phyloP scores from a whole-genome alignment of 306 rosid genomes.

The Prunus davidiana region DNA sequence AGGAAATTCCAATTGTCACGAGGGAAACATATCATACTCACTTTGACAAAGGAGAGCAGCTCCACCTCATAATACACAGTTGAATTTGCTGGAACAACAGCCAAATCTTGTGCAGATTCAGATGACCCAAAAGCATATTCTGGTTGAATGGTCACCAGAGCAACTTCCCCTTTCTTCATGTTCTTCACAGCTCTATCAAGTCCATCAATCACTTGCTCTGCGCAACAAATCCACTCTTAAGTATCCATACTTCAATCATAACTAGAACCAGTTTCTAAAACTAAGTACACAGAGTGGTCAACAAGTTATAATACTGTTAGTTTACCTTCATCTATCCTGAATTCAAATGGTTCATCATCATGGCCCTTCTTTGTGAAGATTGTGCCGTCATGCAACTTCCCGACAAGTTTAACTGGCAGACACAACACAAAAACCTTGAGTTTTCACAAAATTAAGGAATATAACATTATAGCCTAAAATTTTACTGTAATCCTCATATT shows the following conservation, averaged over 20 bases:
- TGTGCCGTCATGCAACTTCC: constrained; percentile 73
- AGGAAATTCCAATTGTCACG: background rate
- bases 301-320: background rate
- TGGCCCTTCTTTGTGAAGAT: constrained; percentile 55
- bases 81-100: constrained; percentile 73
- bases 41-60: constrained; percentile 77
- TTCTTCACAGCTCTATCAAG: constrained; percentile 75
- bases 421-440: background rate
- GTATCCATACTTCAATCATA: background rate
- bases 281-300: no score
- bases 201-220: constrained; percentile 90
- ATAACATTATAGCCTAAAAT: constrained; percentile 15
- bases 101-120: constrained; percentile 59
- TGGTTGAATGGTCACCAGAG: constrained; percentile 61
- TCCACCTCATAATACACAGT: constrained; percentile 67
- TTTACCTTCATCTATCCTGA: constrained; percentile 80
- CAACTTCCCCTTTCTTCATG: constrained; percentile 88
- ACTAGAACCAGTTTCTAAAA: background rate
- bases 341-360: constrained; percentile 55
- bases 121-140: constrained; percentile 77
- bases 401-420: constrained; percentile 61
- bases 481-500: background rate
- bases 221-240: background rate
- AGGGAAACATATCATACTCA: constrained; percentile 13
- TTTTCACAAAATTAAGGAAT: background rate